phyloP scores from a whole-genome alignment of 2,329 filamentous ascomycete genomes.

The Boeremia exigua region DNA sequence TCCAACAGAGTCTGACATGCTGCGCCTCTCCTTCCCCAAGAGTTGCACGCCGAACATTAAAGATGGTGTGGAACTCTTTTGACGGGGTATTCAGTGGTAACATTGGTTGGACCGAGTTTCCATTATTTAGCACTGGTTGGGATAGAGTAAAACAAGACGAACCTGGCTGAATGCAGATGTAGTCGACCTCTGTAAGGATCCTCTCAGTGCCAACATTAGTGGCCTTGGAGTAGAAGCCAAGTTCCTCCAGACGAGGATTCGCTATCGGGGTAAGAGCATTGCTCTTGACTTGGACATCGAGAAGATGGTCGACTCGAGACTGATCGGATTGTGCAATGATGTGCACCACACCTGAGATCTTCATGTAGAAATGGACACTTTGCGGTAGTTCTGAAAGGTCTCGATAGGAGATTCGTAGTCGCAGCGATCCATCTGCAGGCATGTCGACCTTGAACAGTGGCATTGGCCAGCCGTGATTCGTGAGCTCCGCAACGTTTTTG shows the following conservation, averaged over 20 bases:
- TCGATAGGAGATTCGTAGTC: conserved; percentile 22
- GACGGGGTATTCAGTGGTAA: neutral
- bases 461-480: conserved; percentile 20
- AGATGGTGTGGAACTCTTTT: neutral
- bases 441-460: conserved; percentile 45
- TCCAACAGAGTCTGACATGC: conserved; percentile 40
- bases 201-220: conserved; percentile 1
- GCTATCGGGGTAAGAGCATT: neutral
- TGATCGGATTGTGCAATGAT: neutral
- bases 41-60: neutral
- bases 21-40: conserved; percentile 20
- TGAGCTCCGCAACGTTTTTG: neutral
- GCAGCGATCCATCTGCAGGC: conserved; percentile 33
- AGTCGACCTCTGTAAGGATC: conserved; percentile 28
- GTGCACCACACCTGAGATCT: neutral
- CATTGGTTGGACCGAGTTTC: neutral
- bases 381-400: neutral
- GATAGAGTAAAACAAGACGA: neutral
- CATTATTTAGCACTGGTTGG: neutral
- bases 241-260: conserved; percentile 25
- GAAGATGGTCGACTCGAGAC: neutral
- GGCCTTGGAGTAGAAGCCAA: conserved; percentile 30
- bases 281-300: neutral
- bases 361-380: conserved; percentile 2
- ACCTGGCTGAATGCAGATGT: conserved; percentile 14